A percentile compares a stretch with the other conserved stretches of the same genome.
Evolutionary conservation across 108 stramenopile genomes (phyloP).

Genomic region (Pseudonitzschia pungens): DNA sequence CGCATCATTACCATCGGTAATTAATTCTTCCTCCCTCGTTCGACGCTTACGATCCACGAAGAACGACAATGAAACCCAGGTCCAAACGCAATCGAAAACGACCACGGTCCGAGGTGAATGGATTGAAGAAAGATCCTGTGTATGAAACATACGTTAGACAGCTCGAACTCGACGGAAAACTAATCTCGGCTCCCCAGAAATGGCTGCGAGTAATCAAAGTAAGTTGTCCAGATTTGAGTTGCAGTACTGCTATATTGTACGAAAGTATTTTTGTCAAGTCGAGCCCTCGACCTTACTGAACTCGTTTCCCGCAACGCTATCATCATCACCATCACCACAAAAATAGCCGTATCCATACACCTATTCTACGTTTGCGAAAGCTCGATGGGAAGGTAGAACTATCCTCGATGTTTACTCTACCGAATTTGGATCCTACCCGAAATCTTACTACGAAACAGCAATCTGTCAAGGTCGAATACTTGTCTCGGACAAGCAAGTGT

Average conservation of each 20-base stretch:
- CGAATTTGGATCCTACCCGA: conserved; percentile 82
- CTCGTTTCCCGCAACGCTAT: conserved; percentile 2
- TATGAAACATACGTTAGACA: conserved; percentile 17
- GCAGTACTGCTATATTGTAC: no score
- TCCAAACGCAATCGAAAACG: conserved; percentile 57
- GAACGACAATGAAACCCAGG: conserved; percentile 35
- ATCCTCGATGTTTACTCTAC: conserved; percentile 67
- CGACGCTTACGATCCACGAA: no score
- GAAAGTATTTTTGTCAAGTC: no score
- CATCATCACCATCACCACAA: no score
- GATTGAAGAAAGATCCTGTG: conserved; percentile 24
- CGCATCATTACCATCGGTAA: no score
- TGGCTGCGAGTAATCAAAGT: conserved; percentile 39
- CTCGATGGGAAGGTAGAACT: conserved; percentile 72
- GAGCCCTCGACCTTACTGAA: background rate
- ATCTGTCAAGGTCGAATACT: conserved; percentile 74
- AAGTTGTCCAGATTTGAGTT: no score
- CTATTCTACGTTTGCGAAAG: conserved; percentile 77
- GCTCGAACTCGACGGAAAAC: conserved; percentile 27
- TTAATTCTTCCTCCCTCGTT: no score
- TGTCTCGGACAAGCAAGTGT: conserved; percentile 60
- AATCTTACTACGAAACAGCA: conserved; percentile 66
- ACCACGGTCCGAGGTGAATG: conserved; percentile 27
- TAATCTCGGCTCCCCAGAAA: conserved; percentile 16
- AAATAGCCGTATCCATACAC: conserved; percentile 68